These are phyloP conservation scores for Populus ilicifolia DNA, from an alignment of 345 rosid species.

Conservation along the genomic window DNA sequence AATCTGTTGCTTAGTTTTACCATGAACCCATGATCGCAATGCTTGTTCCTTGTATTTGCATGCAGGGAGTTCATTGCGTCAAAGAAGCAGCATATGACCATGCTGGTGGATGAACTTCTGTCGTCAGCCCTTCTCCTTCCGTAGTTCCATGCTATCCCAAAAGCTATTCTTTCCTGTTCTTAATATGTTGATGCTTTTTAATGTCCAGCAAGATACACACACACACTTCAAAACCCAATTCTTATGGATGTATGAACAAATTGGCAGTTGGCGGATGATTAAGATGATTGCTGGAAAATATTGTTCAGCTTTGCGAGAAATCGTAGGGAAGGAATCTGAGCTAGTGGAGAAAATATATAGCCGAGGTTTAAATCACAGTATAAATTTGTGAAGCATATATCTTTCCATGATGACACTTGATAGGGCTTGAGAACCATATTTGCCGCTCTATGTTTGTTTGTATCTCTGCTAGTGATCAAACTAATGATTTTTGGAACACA, in stretches of 20 bases:
- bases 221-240: not conserved
- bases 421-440: not conserved
- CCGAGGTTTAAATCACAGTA: conserved; percentile 65
- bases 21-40: not conserved
- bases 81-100: conserved; percentile 37
- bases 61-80: conserved; percentile 63
- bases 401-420: not conserved
- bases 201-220: too few relatives aligned
- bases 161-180: conserved; percentile 15
- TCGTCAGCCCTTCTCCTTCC: conserved; percentile 59
- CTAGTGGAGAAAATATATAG: conserved; percentile 62
- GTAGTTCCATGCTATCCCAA: conserved; percentile 64
- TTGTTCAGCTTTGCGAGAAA: conserved; percentile 40
- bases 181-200: not conserved
- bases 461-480: not conserved
- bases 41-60: not conserved
- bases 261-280: conserved; percentile 84
- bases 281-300: conserved; percentile 52
- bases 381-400: not conserved
- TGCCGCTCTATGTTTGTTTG: not conserved
- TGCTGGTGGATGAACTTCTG: conserved; percentile 59
- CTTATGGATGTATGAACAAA: conserved; percentile 4
- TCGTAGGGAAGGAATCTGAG: conserved; percentile 73
- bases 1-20: conserved; percentile 9
- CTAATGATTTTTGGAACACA: not conserved